Evolutionary conservation across 306 rosid species (phyloP), one percentile per base, ranked within the genome.

Genomic region (Aeschynomene evenia): DNA sequence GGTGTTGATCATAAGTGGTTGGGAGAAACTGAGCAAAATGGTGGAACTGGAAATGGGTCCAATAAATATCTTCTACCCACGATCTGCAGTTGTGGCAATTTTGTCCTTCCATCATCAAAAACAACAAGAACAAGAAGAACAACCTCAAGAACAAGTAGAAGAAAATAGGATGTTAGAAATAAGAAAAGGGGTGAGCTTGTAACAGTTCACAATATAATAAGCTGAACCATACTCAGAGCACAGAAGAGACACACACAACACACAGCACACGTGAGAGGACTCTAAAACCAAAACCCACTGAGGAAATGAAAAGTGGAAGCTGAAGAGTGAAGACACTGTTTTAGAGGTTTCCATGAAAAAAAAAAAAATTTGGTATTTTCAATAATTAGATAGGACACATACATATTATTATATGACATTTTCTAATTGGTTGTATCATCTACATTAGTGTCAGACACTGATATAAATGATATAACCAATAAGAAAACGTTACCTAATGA

Each of bases 11-110:
- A 73, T 37, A 85, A 31, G 65, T 87, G 5, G 19, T n/a, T 2
- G 20, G 77, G 40, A 89, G 87, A 73, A 70, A 69, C n/a, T 70
- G 86, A 9, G 80, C 63, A 24, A 89, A 87, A 53, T 76, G 90
- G 31, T 37, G 46, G 64, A 77, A 66, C 39, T 83, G 85, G 18
- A 89, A 87, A 81, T 79, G 92, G 67, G 64, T 55, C 92, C 92
- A 85, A 71, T 89, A 85, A 42, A 87, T 78, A 20, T 87, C 86
- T 21, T 89, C 86, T 1, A 33, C 86, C 96, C 80, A 83, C 2
- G 86, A 79, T 73, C 79, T 58, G 72, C 79, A 70, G 13, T 51
- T 73, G 36, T 29, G 1, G 34, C 77, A 59, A 18, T 36, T 21
- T 43, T 74, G 12, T 2, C 16, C 65, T 29, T 48, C 85, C 89